phyloP scores from a whole-genome alignment of 2,329 filamentous ascomycete genomes.

The Colletotrichum kahawae region DNA sequence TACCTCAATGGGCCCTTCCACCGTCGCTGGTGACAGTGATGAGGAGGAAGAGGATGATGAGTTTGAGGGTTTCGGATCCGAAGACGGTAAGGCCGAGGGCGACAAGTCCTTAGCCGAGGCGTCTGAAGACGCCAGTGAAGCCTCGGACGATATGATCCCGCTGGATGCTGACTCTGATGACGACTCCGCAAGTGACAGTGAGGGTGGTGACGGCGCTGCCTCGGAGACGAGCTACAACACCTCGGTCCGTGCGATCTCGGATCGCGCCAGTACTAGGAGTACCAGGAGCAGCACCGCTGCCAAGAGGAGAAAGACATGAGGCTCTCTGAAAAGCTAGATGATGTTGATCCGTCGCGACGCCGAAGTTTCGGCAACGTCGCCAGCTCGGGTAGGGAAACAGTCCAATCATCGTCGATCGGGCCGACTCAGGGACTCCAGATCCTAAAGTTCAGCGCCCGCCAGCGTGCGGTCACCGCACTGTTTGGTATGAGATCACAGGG shows the following conservation, averaged over 20 bases:
- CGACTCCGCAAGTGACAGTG: slow-evolving; percentile 21
- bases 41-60: slow-evolving; percentile 40
- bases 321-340: neutral
- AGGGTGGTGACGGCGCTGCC: slow-evolving; percentile 5
- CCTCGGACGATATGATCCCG: slow-evolving; percentile 20
- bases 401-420: neutral
- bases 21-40: slow-evolving; percentile 26
- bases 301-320: slow-evolving; percentile 21
- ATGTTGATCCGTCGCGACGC: neutral
- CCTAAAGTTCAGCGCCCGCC: neutral
- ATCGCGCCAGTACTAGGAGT: slow-evolving; percentile 5
- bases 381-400: neutral
- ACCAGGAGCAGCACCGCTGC: slow-evolving; percentile 4
- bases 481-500: neutral
- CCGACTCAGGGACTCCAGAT: neutral
- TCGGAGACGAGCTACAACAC: slow-evolving; percentile 23
- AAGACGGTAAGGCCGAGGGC: slow-evolving; percentile 42
- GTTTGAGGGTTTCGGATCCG: slow-evolving; percentile 54
- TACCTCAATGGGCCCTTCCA: slow-evolving; percentile 33
- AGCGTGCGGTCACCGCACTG: neutral
- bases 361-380: slow-evolving; percentile 14
- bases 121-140: slow-evolving; percentile 9
- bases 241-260: slow-evolving; percentile 17
- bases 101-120: slow-evolving; percentile 2
- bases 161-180: slow-evolving; percentile 14